These are phyloP conservation scores for Bolboschoenus planiculmis DNA, from an alignment of 176 grass and related monocot species.

Conservation along the genomic window DNA sequence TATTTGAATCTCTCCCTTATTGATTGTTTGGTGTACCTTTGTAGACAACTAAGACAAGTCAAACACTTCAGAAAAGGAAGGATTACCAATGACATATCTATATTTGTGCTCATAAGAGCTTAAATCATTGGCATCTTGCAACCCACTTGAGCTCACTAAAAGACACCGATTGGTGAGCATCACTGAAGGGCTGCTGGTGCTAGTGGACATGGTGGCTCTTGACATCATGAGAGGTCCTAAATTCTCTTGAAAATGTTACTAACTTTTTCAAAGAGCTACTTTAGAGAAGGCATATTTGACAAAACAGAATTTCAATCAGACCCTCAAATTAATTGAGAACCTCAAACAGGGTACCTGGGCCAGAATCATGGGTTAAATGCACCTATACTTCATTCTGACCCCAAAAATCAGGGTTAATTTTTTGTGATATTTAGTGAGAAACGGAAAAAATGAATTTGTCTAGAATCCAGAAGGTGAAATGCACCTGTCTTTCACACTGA, in stretches of 20 bases:
- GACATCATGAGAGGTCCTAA: background rate
- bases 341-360: background rate
- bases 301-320: background rate
- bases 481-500: conserved; percentile 91
- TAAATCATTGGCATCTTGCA: background rate
- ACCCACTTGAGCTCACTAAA: background rate
- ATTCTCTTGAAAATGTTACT: background rate
- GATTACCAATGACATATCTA: background rate
- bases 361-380: background rate
- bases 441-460: background rate
- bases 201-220: background rate
- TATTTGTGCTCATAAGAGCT: background rate
- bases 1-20: background rate
- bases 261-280: background rate
- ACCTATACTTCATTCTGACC: background rate
- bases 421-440: background rate
- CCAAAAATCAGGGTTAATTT: background rate
- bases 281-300: background rate
- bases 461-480: background rate
- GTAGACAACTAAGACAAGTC: background rate
- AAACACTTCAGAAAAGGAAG: background rate
- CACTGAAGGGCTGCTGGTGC: background rate
- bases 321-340: background rate
- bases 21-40: background rate
- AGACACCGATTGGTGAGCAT: background rate